Evolutionary conservation across 352 stramenopile species (phyloP), one percentile per base, ranked within the genome.

Genomic region (Pythium brassicae): DNA sequence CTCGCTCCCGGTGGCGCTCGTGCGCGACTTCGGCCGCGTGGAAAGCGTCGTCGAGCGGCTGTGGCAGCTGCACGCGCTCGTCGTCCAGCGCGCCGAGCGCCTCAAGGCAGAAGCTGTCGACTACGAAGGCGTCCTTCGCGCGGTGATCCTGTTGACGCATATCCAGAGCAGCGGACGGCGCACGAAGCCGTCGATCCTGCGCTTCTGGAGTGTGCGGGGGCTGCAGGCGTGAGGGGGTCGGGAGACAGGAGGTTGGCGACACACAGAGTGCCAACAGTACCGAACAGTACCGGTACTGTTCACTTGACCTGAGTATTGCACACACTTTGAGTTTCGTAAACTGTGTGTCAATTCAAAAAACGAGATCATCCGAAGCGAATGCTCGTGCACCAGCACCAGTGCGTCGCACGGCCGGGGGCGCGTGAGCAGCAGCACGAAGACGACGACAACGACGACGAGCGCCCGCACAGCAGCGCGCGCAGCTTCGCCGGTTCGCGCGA

Each of bases 341-440:
- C 29, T 35, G n/a, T n/a, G n/a, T n/a, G 29, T 35, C 29, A 35
- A 35, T 35, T 35, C 29, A 35, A 35, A 35, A 35, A 35, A 35
- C 29, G 5, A 35, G 29, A 35, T 10, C 4, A 35, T 35, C 5
- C 62, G 89, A 90, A 25, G 89, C 74, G 29, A 35, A 35, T 35
- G 29, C 29, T 35, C 29, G 51, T 89, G 78, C 67, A n/a, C n/a
- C n/a, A 89, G 76, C n/a, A 35, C 4, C 29, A 35, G 29, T 9
- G 29, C 9, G 29, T 4, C 5, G 9, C 29, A 9, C 29, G 29
- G 29, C 5, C 29, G 29, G 29, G 5, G 9, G 29, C 29, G 29
- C 5, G 9, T 35, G 29, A 35, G 29, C 29, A 35, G 29, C 29
- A 9, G 5, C 29, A 26, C 14, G 37, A 0, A 9, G 37, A n/a